Conservation (phyloP, 2,329 filamentous ascomycete genomes). For the Eutypa lata region DNA sequence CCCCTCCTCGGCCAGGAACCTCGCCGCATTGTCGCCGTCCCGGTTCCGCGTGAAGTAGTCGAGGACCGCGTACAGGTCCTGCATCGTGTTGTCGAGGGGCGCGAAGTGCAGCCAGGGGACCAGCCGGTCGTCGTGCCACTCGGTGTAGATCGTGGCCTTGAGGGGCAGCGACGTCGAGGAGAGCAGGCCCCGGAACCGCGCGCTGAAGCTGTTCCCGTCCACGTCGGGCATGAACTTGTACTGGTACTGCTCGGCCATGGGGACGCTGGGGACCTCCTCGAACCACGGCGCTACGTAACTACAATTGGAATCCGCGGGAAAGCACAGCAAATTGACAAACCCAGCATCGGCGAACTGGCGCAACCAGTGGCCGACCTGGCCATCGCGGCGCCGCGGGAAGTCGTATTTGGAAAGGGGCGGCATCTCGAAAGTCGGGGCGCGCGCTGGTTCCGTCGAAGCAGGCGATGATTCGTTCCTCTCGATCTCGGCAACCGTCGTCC, state of each 20-base stretch:
- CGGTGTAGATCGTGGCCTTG: constrained; percentile 60
- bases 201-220: constrained; percentile 54
- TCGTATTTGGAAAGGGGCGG: constrained; percentile 41
- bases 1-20: constrained; percentile 48
- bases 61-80: constrained; percentile 55
- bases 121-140: constrained; percentile 62
- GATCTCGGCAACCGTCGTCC: constrained; percentile 49
- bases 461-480: constrained; percentile 33
- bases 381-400: constrained; percentile 30
- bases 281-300: constrained; percentile 21
- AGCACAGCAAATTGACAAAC: constrained; percentile 28
- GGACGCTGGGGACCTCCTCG: constrained; percentile 14
- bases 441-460: constrained; percentile 9
- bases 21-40: constrained; percentile 41
- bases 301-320: constrained; percentile 23
- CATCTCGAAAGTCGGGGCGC: constrained; percentile 47
- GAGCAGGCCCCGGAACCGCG: constrained; percentile 50
- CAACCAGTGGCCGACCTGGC: constrained; percentile 24
- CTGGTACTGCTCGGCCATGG: constrained; percentile 34
- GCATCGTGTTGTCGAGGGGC: constrained; percentile 56
- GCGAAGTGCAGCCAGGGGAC: constrained; percentile 62
- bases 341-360: constrained; percentile 21
- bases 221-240: constrained; percentile 59
- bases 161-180: constrained; percentile 54
- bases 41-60: constrained; percentile 51